phyloP scores from a whole-genome alignment of 2,329 filamentous ascomycete species.

The Cryphonectria japonica region DNA sequence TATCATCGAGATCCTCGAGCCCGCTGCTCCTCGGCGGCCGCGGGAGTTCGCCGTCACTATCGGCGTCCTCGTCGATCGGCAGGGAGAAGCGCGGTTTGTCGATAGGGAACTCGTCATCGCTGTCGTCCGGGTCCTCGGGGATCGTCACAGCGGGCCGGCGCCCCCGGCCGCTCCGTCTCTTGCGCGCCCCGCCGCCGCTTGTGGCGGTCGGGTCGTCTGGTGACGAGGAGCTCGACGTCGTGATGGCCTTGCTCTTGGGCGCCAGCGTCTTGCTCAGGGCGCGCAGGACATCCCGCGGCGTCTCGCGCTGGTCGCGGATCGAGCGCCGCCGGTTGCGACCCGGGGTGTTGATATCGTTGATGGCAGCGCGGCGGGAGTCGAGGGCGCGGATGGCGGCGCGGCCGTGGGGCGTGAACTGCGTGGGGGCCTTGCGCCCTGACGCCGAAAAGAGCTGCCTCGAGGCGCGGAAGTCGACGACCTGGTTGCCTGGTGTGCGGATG shows the following conservation, averaged over 20 bases:
- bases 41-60: slow-evolving; percentile 54
- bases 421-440: slow-evolving; percentile 43
- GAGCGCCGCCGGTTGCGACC: slow-evolving; percentile 62
- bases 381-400: slow-evolving; percentile 63
- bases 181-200: slow-evolving; percentile 22
- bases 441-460: slow-evolving; percentile 49
- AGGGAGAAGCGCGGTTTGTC: slow-evolving; percentile 60
- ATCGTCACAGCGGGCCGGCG: slow-evolving; percentile 35
- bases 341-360: slow-evolving; percentile 64
- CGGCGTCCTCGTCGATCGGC: slow-evolving; percentile 53
- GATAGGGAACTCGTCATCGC: slow-evolving; percentile 55
- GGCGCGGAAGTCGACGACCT: slow-evolving; percentile 36
- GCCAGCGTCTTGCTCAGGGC: slow-evolving; percentile 60
- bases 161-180: slow-evolving; percentile 29
- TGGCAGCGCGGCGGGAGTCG: slow-evolving; percentile 60
- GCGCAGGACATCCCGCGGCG: slow-evolving; percentile 57
- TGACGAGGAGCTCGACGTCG: slow-evolving; percentile 49
- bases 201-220: slow-evolving; percentile 33
- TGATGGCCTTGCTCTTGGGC: slow-evolving; percentile 48
- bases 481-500: slow-evolving; percentile 48
- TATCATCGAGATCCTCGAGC: slow-evolving; percentile 56
- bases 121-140: slow-evolving; percentile 50
- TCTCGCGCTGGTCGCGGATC: slow-evolving; percentile 58
- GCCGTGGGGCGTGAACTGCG: slow-evolving; percentile 58
- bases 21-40: slow-evolving; percentile 57